Evolutionary conservation across 371 early-diverging fungal genomes (phyloP).

Genomic region (Batkoa obscura): DNA sequence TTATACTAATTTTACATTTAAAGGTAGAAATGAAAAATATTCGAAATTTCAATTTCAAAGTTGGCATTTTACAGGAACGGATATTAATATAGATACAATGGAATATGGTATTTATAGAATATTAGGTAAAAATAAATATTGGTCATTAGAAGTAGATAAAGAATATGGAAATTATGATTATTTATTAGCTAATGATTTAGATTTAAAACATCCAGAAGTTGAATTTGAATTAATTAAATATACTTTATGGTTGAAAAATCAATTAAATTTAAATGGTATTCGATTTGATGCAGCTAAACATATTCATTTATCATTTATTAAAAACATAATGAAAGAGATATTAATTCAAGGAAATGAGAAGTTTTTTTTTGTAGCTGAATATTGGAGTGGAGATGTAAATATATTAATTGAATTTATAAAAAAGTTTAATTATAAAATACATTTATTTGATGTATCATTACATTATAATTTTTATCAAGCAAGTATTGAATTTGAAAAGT

Average conservation of each 20-base stretch:
- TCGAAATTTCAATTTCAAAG: slow-evolving; percentile 15
- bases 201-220: slow-evolving; percentile 16
- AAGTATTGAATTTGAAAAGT: slow-evolving; percentile 8
- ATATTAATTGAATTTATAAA: slow-evolving; percentile 11
- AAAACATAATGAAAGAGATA: slow-evolving; percentile 13
- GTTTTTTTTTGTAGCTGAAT: slow-evolving; percentile 19
- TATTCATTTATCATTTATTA: slow-evolving; percentile 14
- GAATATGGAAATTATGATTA: slow-evolving; percentile 25
- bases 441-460: slow-evolving; percentile 18
- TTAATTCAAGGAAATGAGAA: slow-evolving; percentile 12
- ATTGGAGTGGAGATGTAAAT: slow-evolving; percentile 12
- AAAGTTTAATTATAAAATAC: slow-evolving; percentile 11
- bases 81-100: too few relatives aligned
- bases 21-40: slow-evolving; percentile 15
- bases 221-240: slow-evolving; percentile 14
- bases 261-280: slow-evolving; percentile 16
- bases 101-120: too few relatives aligned
- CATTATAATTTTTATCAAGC: slow-evolving; percentile 17
- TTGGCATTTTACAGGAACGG: slow-evolving; percentile 18
- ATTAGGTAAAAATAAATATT: slow-evolving; percentile 19
- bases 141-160: slow-evolving; percentile 17
- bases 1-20: slow-evolving; percentile 19
- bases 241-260: slow-evolving; percentile 16
- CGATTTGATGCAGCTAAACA: slow-evolving; percentile 23
- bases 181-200: slow-evolving; percentile 16